Conservation (phyloP, 2,329 filamentous ascomycete species). For the Verticillium longisporum region DNA sequence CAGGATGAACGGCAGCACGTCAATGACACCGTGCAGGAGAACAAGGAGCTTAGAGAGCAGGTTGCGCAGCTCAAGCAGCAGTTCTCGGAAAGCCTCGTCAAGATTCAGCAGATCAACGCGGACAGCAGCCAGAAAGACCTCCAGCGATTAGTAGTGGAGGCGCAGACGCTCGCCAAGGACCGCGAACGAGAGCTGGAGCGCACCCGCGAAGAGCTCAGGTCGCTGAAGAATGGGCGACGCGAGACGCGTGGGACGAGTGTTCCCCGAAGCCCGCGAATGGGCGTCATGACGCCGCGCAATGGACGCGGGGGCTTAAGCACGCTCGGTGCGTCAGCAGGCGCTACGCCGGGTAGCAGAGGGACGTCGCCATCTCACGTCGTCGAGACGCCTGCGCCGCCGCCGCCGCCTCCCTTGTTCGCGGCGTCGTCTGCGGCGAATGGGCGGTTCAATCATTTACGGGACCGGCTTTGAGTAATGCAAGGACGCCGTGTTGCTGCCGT, state of each 20-base stretch:
- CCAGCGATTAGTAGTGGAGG: conserved; percentile 30
- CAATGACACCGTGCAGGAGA: conserved; percentile 37
- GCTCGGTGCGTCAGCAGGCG: conserved; percentile 19
- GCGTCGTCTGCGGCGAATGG: conserved; percentile 26
- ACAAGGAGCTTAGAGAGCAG: conserved; percentile 33
- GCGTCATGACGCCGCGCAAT: conserved; percentile 44
- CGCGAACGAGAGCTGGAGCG: conserved; percentile 44
- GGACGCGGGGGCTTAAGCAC: conserved; percentile 17
- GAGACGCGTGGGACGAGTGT: conserved; percentile 51
- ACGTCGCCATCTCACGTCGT: conserved; percentile 38
- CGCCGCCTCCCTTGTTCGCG: conserved; percentile 24
- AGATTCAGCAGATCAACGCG: conserved; percentile 40
- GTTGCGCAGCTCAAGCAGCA: conserved; percentile 32
- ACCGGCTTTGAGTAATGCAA: conserved; percentile 17
- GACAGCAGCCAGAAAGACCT: conserved; percentile 25
- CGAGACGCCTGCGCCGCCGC: conserved; percentile 12
- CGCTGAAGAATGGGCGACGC: conserved; percentile 40
- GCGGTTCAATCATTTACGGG: conserved; percentile 38
- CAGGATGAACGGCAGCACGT: conserved; percentile 48
- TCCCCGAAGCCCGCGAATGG: conserved; percentile 49
- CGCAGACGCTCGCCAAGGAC: conserved; percentile 36
- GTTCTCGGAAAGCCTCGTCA: conserved; percentile 36
- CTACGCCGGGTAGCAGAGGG: conserved; percentile 32
- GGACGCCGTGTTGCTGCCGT: background rate
- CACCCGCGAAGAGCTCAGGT: conserved; percentile 39